These are phyloP conservation scores for Stipa capillata DNA, from an alignment of 176 grass and related monocot species.

Conservation along the genomic window DNA sequence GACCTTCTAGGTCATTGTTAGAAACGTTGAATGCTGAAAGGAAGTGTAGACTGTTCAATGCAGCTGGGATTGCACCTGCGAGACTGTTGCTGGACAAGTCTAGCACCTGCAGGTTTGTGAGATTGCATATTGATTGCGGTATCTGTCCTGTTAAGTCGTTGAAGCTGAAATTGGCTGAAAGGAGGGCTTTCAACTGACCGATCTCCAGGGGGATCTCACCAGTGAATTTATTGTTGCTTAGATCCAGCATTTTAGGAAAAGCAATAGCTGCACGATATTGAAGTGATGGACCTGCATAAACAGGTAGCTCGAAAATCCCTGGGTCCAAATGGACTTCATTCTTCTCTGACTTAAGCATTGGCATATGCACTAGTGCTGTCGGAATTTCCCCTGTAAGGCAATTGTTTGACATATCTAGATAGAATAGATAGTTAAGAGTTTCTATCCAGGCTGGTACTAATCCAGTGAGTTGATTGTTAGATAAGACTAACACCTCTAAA, in stretches of 20 bases:
- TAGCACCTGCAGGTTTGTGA: no score
- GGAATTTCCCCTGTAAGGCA: not conserved
- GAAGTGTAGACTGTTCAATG: no score
- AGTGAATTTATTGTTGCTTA: not conserved
- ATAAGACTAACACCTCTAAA: not conserved
- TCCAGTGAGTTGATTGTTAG: not conserved
- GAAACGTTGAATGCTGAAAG: no score
- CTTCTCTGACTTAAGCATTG: not conserved
- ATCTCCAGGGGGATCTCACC: constrained; percentile 10
- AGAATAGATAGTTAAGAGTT: not conserved
- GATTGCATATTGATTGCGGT: no score
- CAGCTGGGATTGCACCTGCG: not conserved
- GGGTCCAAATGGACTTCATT: not conserved
- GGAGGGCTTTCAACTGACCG: not conserved
- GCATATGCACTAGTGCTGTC: not conserved
- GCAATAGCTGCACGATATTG: not conserved
- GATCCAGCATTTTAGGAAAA: not conserved
- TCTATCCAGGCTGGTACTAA: constrained; percentile 11
- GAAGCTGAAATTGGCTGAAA: constrained; percentile 6
- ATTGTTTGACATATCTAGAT: constrained; percentile 15
- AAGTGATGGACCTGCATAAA: not conserved
- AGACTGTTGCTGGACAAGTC: constrained; percentile 18
- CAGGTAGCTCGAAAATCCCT: not conserved
- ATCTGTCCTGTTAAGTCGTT: constrained; percentile 13
- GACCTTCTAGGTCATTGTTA: constrained; percentile 16